Percentiles rank a stretch among this genome's conserved stretches.
Evolutionary conservation across 2,329 filamentous ascomycete species (phyloP).

Genomic region (Thielaviopsis musarum): DNA sequence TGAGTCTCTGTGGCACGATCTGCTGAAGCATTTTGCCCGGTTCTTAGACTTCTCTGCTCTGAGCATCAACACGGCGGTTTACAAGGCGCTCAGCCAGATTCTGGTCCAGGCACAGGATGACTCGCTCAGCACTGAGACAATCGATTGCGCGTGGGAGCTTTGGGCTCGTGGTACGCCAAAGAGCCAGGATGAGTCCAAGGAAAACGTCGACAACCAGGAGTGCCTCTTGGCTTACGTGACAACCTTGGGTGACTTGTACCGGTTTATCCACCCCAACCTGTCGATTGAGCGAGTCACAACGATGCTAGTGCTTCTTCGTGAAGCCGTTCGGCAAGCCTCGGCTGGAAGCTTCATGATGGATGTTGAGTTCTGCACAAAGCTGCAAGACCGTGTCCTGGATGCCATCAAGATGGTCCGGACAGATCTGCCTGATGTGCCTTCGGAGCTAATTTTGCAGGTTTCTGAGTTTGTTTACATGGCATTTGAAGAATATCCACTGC

Average conservation of each 20-base stretch:
- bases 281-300: slow-evolving; percentile 42
- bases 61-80: slow-evolving; percentile 56
- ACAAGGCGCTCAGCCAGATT: slow-evolving; percentile 48
- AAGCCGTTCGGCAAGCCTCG: slow-evolving; percentile 54
- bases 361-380: slow-evolving; percentile 51
- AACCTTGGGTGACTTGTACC: slow-evolving; percentile 61
- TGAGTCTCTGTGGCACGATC: slow-evolving; percentile 54
- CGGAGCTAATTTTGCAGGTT: slow-evolving; percentile 50
- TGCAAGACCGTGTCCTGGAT: slow-evolving; percentile 55
- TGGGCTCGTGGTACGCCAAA: slow-evolving; percentile 44
- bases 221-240: slow-evolving; percentile 74
- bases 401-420: slow-evolving; percentile 51
- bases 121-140: slow-evolving; percentile 31
- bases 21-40: slow-evolving; percentile 51
- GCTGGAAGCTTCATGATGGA: slow-evolving; percentile 53
- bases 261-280: slow-evolving; percentile 49
- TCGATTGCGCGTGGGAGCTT: slow-evolving; percentile 49
- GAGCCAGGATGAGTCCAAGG: slow-evolving; percentile 18
- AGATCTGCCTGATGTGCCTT: slow-evolving; percentile 45
- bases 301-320: slow-evolving; percentile 55
- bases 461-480: slow-evolving; percentile 57
- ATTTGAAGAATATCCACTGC: slow-evolving; percentile 24
- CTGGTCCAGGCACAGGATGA: slow-evolving; percentile 33
- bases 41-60: slow-evolving; percentile 46
- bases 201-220: slow-evolving; percentile 50